Evolutionary conservation across 352 stramenopile species (phyloP), one percentile per base, ranked within the genome.

Genomic region (Phytophthora macrochlamydospora): DNA sequence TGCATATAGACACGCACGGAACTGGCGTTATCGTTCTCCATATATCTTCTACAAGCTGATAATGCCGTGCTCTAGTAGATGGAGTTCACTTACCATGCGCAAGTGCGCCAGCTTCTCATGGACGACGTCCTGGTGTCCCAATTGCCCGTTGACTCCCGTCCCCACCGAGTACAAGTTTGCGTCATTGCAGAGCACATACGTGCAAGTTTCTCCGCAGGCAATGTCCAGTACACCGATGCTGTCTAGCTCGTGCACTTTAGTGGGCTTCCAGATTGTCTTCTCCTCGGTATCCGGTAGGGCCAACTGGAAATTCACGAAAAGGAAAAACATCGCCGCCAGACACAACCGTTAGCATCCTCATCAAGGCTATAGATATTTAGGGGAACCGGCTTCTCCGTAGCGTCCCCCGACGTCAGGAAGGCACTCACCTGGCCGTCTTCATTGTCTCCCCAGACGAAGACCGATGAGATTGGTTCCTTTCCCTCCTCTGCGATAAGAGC

Each of bases 41-140:
- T 33, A 48, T 32, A 59, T 53, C 42, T 45, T 18, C 24, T 44
- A 24, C 13, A 18, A 18, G 51, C 56, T 44, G 7, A 45, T 7
- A 46, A 2, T n/a, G 33, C 52, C 32, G 12, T 1, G 28, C 14
- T 0, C 3, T 33, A 31, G 11, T 38, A 30, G 66, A 31, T 32
- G 49, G 54, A 66, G 33, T 56, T 90, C 85, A 56, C 68, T 30
- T 59, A 93, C 85, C 74, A 90, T 76, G 63, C 86, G 86, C 58
- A 94, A 92, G 46, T 85, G 79, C 42, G 68, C 52, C n/a, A 94
- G 77, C 69, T 91, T 92, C 56, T 94, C 86, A 46, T 94, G 86
- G 7, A 94, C 75, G 13, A 90, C 68, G 38, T 94, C 86, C 38
- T 91, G 78, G 62, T 94, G 86, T 24, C 86, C 86, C 29, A 94